phyloP scores from a whole-genome alignment of 208 protist species.

The Trypanosoma scelopori region DNA sequence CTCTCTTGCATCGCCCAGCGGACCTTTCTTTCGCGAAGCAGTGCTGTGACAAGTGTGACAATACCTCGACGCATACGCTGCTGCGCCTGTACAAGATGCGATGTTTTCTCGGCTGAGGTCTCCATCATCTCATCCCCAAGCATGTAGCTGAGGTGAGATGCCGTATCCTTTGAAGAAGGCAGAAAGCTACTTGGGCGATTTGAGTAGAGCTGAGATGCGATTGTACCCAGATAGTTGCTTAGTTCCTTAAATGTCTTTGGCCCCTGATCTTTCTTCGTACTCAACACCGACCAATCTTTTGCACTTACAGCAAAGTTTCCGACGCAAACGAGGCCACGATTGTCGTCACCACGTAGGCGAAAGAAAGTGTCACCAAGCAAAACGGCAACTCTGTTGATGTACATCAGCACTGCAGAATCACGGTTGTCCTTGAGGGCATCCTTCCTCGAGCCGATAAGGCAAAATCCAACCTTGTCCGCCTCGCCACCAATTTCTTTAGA shows the following conservation, averaged over 20 bases:
- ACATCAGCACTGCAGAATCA: constrained; percentile 23
- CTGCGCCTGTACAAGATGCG: constrained; percentile 26
- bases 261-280: constrained; percentile 29
- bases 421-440: constrained; percentile 26
- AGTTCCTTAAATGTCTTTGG: constrained; percentile 31
- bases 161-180: constrained; percentile 27
- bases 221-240: constrained; percentile 19
- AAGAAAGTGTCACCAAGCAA: constrained; percentile 34
- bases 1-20: constrained; percentile 27
- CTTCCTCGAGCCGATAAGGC: constrained; percentile 28
- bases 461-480: constrained; percentile 26
- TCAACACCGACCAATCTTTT: constrained; percentile 31
- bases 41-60: constrained; percentile 29
- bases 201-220: constrained; percentile 21
- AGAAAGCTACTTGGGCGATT: constrained; percentile 30
- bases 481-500: constrained; percentile 26
- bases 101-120: constrained; percentile 29
- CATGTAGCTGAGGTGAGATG: constrained; percentile 34
- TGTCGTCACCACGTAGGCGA: constrained; percentile 27
- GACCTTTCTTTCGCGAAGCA: constrained; percentile 32
- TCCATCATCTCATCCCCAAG: constrained; percentile 31
- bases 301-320: constrained; percentile 31
- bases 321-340: constrained; percentile 25
- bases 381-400: constrained; percentile 31
- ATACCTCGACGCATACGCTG: constrained; percentile 30